Conservation (phyloP, 176 grass and related monocot species). For the Aechmea fasciata region DNA sequence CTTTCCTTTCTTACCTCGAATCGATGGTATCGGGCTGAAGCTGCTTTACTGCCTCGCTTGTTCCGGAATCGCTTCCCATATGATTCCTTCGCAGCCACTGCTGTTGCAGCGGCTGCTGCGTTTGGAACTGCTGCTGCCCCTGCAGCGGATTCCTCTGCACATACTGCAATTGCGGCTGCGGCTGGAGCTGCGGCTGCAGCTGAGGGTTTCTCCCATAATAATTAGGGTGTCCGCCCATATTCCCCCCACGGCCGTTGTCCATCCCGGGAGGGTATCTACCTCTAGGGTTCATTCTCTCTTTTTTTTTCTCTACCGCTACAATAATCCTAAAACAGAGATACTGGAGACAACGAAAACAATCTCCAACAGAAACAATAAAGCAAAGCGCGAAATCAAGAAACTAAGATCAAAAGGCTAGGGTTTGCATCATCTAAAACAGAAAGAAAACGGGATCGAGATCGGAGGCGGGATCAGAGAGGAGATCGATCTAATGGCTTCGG, state of each 20-base stretch:
- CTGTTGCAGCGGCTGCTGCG: constrained; percentile 19
- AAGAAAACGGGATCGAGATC: neutral
- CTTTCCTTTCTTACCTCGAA: constrained; percentile 36
- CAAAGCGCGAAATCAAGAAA: neutral
- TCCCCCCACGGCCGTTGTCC: constrained; percentile 43
- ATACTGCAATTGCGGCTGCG: constrained; percentile 36
- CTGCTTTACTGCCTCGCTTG: constrained; percentile 15
- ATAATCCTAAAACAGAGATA: constrained; percentile 3
- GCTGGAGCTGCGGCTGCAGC: constrained; percentile 27
- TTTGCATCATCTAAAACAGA: neutral
- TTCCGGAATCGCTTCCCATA: constrained; percentile 27
- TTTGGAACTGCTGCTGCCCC: constrained; percentile 37
- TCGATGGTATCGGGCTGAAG: constrained; percentile 28
- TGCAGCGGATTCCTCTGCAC: constrained; percentile 33
- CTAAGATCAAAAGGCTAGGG: neutral
- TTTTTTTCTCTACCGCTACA: neutral
- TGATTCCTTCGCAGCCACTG: constrained; percentile 47
- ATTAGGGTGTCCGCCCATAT: constrained; percentile 35
- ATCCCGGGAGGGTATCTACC: constrained; percentile 58
- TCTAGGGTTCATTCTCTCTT: constrained; percentile 45
- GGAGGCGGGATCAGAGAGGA: neutral
- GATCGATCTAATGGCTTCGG: neutral
- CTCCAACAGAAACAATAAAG: neutral
- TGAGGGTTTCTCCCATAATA: constrained; percentile 52
- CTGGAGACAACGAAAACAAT: neutral